Evolutionary conservation across 2,329 filamentous ascomycete species (phyloP).

Genomic region (Arthrinium puccinioides): DNA sequence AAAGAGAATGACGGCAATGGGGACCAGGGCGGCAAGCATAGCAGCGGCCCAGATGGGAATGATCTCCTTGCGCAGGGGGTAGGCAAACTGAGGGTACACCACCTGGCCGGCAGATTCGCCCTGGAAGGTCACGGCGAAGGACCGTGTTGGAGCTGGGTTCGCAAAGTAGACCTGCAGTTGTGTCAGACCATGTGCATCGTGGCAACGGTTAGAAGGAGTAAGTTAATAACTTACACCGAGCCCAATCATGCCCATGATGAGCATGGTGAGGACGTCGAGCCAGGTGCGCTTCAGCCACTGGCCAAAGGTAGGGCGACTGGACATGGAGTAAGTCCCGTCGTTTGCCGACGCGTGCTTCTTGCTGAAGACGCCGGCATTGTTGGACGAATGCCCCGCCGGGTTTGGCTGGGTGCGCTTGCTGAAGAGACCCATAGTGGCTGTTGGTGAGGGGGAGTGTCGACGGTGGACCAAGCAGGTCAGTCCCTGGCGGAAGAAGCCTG

Average conservation of each 20-base stretch:
- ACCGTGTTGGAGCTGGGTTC: slow-evolving; percentile 58
- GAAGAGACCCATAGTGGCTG: slow-evolving; percentile 15
- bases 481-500: too few species aligned
- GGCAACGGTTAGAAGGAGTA: background rate
- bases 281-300: slow-evolving; percentile 63
- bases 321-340: slow-evolving; percentile 32
- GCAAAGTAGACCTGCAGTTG: slow-evolving; percentile 50
- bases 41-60: slow-evolving; percentile 66
- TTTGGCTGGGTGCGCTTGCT: slow-evolving; percentile 9
- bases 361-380: background rate
- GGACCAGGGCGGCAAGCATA: slow-evolving; percentile 56
- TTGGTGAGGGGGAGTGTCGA: too few species aligned
- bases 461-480: too few species aligned
- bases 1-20: slow-evolving; percentile 56
- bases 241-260: slow-evolving; percentile 55
- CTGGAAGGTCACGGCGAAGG: slow-evolving; percentile 59
- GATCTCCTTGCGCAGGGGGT: slow-evolving; percentile 63
- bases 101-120: slow-evolving; percentile 60
- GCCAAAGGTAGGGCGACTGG: slow-evolving; percentile 51
- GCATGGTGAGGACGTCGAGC: slow-evolving; percentile 63
- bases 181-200: background rate
- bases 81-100: slow-evolving; percentile 64
- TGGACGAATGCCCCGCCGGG: slow-evolving; percentile 7
- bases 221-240: slow-evolving; percentile 47
- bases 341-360: background rate